Conservation (phyloP, 257 asterid species). For the Pogostemon cablin region DNA sequence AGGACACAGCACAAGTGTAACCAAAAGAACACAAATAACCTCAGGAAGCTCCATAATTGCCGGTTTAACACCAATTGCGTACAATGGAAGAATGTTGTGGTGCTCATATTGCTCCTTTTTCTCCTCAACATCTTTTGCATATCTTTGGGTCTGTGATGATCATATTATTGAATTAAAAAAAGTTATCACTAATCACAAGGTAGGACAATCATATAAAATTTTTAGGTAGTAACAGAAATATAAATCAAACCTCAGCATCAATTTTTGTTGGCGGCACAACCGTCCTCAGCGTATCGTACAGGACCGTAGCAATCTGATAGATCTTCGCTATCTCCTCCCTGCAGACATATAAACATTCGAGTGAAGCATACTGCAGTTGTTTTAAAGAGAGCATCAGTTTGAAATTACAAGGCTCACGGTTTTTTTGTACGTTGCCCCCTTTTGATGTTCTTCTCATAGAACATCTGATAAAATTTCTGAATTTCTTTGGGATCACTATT, state of each 20-base stretch:
- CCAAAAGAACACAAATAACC: slow-evolving; percentile 47
- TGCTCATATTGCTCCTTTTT: slow-evolving; percentile 83
- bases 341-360: slow-evolving; percentile 26
- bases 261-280: slow-evolving; percentile 61
- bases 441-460: slow-evolving; percentile 65
- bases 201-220: slow-evolving; percentile 8
- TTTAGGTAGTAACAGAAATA: slow-evolving; percentile 23
- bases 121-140: slow-evolving; percentile 88
- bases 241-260: slow-evolving; percentile 69
- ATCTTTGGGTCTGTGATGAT: slow-evolving; percentile 58
- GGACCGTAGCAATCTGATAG: slow-evolving; percentile 83
- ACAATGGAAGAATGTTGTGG: slow-evolving; percentile 94
- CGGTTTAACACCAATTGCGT: slow-evolving; percentile 83
- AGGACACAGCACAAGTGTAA: slow-evolving; percentile 17
- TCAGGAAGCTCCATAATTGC: slow-evolving; percentile 95
- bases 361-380: neutral
- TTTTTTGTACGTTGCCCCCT: slow-evolving; percentile 75
- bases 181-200: neutral
- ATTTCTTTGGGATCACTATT: slow-evolving; percentile 70
- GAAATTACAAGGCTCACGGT: slow-evolving; percentile 66
- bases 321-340: slow-evolving; percentile 97
- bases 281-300: slow-evolving; percentile 79
- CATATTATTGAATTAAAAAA: slow-evolving; percentile 15
- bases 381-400: neutral
- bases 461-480: slow-evolving; percentile 66